phyloP scores from a whole-genome alignment of 2,329 filamentous ascomycete genomes.

The Fusarium temperatum region DNA sequence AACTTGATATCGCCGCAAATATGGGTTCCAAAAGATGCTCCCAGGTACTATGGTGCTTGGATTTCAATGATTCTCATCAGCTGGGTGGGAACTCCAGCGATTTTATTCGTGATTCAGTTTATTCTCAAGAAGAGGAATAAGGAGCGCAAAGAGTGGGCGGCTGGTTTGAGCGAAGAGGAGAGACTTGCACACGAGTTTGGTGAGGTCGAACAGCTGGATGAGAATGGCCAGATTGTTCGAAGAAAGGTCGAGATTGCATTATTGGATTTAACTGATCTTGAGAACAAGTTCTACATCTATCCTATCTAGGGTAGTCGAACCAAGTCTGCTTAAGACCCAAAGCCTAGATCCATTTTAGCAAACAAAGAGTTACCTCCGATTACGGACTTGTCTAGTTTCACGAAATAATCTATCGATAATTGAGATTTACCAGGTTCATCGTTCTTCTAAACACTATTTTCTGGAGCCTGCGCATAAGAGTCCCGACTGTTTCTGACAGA shows the following conservation, averaged over 20 bases:
- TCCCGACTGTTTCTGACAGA: fast-evolving
- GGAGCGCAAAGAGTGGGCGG: constrained; percentile 35
- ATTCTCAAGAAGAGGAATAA: constrained; percentile 47
- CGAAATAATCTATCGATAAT: no score
- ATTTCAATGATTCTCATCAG: constrained; percentile 41
- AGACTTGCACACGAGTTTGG: constrained; percentile 38
- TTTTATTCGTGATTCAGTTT: constrained; percentile 45
- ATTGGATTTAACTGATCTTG: constrained; percentile 51
- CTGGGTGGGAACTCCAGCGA: constrained; percentile 48
- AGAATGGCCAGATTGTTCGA: constrained; percentile 42
- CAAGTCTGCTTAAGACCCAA: fast-evolving
- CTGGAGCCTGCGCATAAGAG: no score
- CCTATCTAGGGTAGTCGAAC: constrained; percentile 2
- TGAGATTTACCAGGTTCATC: background rate
- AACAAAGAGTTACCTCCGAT: background rate
- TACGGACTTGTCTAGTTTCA: no score
- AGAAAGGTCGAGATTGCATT: constrained; percentile 48
- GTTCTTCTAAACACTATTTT: no score
- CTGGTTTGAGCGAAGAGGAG: constrained; percentile 12
- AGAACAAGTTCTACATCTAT: constrained; percentile 52
- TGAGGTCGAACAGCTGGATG: constrained; percentile 42
- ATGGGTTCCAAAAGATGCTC: constrained; percentile 43
- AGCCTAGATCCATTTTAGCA: background rate
- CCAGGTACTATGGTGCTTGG: constrained; percentile 43
- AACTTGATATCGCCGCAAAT: constrained; percentile 52